Base-by-base conservation (phyloP, 1,284 basidiomycete species). In the Leccinum fallax region DNA sequence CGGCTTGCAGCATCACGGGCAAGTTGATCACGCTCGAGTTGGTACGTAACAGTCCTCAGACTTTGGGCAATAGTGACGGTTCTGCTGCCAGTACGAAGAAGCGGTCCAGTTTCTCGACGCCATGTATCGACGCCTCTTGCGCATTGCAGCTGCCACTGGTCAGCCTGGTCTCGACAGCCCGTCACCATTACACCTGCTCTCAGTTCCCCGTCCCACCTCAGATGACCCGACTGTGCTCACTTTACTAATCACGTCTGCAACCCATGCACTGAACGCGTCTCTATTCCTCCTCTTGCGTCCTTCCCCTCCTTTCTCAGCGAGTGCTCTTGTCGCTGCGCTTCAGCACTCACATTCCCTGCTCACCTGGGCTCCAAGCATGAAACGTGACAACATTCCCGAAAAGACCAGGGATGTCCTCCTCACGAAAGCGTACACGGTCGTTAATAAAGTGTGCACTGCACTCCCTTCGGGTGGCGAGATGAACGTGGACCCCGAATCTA, bases 11-110 rank as follows among this genome's bases (percentile, higher is more conserved):
- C 63, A 75, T 92, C 4, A 70, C 85, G 6, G 85, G 83, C 10
- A 92, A 90, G 69, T 74, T 92, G 0, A 76, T 91, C 16, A 69
- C 80, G 30, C 71, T 92, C 55, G 88, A 90, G 64, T 78, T 88
- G 84, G 88, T 90, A 69, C 61, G 86, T 76, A 43, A 2, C n/a
- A 4, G 3, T 21, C 26, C 56, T 48, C 43, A 30, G 56, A 13
- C n/a, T 8, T 2, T 13, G 55, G 21, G 21, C 40, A 26, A 57
- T 67, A 51, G 30, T 61, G 55, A 53, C 51, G 5, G 11, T 43
- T 57, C 59, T 63, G 52, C 8, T 63, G 11, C 61, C 48, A 90
- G 89, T 82, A 81, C 66, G 81, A 85, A 32, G 69, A 75, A 30
- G 84, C 87, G 0, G 61, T 81, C 6, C 69, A 71, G 40, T 70